phyloP scores from a whole-genome alignment of 495 filamentous ascomycete species.

The Talaromyces liani region DNA sequence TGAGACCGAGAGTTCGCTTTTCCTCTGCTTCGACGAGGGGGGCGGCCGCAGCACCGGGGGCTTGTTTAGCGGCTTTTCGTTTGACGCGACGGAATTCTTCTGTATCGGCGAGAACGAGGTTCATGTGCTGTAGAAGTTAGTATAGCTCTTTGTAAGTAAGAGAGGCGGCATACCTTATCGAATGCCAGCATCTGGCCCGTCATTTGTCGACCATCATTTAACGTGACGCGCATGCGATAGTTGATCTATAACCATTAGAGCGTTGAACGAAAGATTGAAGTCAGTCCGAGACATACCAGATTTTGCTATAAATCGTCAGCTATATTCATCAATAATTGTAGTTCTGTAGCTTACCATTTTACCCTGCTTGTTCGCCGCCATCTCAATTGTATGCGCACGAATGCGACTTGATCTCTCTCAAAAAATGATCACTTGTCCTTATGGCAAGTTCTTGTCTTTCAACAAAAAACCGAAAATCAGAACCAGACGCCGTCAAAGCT shows the following conservation, averaged over 20 bases:
- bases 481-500: background rate
- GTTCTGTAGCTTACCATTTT: constrained; percentile 81
- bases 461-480: constrained; percentile 14
- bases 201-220: constrained; percentile 95
- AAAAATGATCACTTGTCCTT: constrained; percentile 36
- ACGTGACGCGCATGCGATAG: constrained; percentile 94
- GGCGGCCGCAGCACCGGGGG: constrained; percentile 47
- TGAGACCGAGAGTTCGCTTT: constrained; percentile 90
- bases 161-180: constrained; percentile 63
- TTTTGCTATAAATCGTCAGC: constrained; percentile 83
- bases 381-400: constrained; percentile 55
- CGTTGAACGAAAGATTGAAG: background rate
- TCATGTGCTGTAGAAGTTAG: constrained; percentile 75
- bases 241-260: constrained; percentile 68
- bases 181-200: constrained; percentile 95
- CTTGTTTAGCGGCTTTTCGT: constrained; percentile 72
- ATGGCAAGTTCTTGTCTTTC: background rate
- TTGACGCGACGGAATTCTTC: constrained; percentile 97
- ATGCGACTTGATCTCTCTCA: constrained; percentile 56
- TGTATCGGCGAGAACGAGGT: constrained; percentile 95
- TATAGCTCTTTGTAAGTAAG: background rate
- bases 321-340: constrained; percentile 44
- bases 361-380: constrained; percentile 88
- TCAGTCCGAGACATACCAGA: constrained; percentile 61
- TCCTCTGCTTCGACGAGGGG: constrained; percentile 82